phyloP scores from a whole-genome alignment of 805 yeast species.

The Helenozyma rhizophorensis region DNA sequence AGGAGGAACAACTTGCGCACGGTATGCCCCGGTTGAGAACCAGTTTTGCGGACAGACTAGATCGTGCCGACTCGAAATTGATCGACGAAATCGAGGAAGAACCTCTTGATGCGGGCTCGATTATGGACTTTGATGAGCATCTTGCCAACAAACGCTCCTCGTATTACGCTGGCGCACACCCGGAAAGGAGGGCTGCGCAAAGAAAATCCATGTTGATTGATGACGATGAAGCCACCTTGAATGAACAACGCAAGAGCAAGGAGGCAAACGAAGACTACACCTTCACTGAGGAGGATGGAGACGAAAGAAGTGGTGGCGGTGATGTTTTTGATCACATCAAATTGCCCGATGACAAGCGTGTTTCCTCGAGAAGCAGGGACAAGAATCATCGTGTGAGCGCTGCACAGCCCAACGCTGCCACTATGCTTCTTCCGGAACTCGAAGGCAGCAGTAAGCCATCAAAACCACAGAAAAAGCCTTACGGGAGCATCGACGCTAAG shows the following conservation, averaged over 20 bases:
- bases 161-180: constrained; percentile 29
- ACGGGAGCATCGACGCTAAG: too few species aligned
- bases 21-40: constrained; percentile 28
- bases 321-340: constrained; percentile 43
- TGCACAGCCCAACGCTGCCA: constrained; percentile 29
- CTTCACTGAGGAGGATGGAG: constrained; percentile 11
- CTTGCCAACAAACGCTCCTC: constrained; percentile 35
- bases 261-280: constrained; percentile 20
- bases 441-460: not conserved
- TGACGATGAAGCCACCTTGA: too few species aligned
- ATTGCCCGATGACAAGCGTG: constrained; percentile 41
- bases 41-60: constrained; percentile 40
- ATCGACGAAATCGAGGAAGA: constrained; percentile 26
- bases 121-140: constrained; percentile 39
- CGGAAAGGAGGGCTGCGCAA: constrained; percentile 4
- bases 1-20: constrained; percentile 14
- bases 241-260: constrained; percentile 16
- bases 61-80: constrained; percentile 28
- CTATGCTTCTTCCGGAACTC: constrained; percentile 32
- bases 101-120: constrained; percentile 33
- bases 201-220: not conserved
- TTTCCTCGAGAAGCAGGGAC: not conserved
- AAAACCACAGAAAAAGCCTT: constrained; percentile 4
- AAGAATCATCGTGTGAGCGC: constrained; percentile 7
- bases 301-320: constrained; percentile 2